Conservation (phyloP, 2,329 filamentous ascomycete genomes). For the Colletotrichum sansevieriae region DNA sequence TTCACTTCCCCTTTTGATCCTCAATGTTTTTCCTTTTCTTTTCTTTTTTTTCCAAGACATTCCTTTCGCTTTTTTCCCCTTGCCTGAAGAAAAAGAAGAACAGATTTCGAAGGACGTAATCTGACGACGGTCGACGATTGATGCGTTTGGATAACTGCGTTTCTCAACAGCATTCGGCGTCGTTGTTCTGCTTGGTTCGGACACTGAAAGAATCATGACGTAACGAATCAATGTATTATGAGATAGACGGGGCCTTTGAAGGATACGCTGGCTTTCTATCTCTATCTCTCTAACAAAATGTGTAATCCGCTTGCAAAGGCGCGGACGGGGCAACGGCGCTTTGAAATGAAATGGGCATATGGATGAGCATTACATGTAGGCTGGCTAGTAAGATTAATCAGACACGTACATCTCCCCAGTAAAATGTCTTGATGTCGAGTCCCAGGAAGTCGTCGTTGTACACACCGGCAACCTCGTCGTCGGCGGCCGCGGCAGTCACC, state of each 20-base stretch:
- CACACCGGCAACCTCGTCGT: slow-evolving; percentile 56
- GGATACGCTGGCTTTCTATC: slow-evolving; percentile 1
- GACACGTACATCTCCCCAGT: slow-evolving; percentile 58
- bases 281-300: slow-evolving; percentile 1
- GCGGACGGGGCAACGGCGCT: slow-evolving; percentile 20
- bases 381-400: slow-evolving; percentile 35
- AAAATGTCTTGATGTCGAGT: slow-evolving; percentile 67
- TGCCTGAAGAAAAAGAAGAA: slow-evolving; percentile 15
- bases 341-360: slow-evolving; percentile 13
- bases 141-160: slow-evolving; percentile 2
- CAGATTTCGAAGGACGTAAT: slow-evolving; percentile 12
- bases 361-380: slow-evolving; percentile 18
- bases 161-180: slow-evolving; percentile 36
- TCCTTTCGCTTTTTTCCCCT: neutral
- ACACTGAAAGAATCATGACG: slow-evolving; percentile 33
- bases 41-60: no score
- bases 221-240: slow-evolving; percentile 38
- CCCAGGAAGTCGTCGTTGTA: slow-evolving; percentile 65
- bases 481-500: slow-evolving; percentile 66
- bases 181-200: slow-evolving; percentile 15
- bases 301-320: slow-evolving; percentile 19
- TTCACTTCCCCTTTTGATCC: neutral
- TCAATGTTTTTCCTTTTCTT: no score
- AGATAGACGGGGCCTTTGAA: slow-evolving; percentile 12
- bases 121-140: neutral